Evolutionary conservation across 306 rosid genomes (phyloP), one percentile per base, ranked within the genome.

Genomic region (Ochetophila trinervis): DNA sequence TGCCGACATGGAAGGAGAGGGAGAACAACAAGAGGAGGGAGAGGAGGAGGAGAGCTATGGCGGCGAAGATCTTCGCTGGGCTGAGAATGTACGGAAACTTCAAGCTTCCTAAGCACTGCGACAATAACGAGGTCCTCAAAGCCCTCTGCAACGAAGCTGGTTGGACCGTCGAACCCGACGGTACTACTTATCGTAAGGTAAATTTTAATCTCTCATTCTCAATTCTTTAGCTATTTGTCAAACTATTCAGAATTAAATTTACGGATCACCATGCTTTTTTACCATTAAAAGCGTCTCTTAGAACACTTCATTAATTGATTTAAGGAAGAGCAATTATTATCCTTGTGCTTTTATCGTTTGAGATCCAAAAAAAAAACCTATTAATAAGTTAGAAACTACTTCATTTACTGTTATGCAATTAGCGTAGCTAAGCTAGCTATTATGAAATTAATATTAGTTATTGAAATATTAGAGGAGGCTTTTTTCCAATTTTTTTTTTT

Each of bases 151-250:
- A 81, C 63, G 96, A 91, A 35, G 97, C 96, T 6, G 94, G 96
- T 67, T 91, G 96, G 96, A 74, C 61, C 65, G 96, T 91, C 54
- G 96, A 91, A 73, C 75, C 79, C 2, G 97, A 91, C 27, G 96
- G 96, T 67, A 91, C 96, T 70, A 88, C 97, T 14, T 91, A 91
- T 57, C 89, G 90, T 20, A 91, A 88, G 97, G 97, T 91, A 86
- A 56, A 44, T 12, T 47, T 36, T 18, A 14, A 18, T 18, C 15
- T 2, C 23, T 0, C 6, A n/a, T 22, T 14, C 18, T 30, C 60
- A 40, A 3, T 50, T n/a, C 19, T 53, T 22, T 21, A 0, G 15
- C 24, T 10, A 30, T 50, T 60, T 34, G n/a, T 22, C 66, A 20
- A 6, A 30, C n/a, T 14, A 36, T 20, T 34, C 1, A 2, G 11